A percentile compares a stretch with the other conserved stretches of the same genome.
Conservation (phyloP, 1,284 basidiomycete genomes). For the Ceratobasidium sp. region DNA sequence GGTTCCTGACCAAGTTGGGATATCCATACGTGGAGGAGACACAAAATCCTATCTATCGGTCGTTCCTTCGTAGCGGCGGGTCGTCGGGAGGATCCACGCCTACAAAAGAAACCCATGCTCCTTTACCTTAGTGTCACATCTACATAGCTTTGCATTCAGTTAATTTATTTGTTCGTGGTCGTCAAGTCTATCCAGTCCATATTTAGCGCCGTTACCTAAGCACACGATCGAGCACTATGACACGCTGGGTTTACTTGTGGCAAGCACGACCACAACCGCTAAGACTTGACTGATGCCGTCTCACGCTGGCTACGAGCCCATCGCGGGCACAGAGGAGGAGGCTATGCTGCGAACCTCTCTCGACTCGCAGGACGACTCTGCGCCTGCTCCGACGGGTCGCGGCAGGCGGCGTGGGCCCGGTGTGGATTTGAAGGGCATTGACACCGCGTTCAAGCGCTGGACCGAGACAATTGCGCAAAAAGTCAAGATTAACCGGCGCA, state of each 20-base stretch:
- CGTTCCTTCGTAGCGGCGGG: slow-evolving; percentile 66
- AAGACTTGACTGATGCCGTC: slow-evolving; percentile 27
- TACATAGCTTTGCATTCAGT: slow-evolving; percentile 28
- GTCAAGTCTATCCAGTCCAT: slow-evolving; percentile 12
- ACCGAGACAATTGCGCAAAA: slow-evolving; percentile 86
- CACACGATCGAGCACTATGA: slow-evolving; percentile 33
- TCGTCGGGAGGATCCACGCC: slow-evolving; percentile 35
- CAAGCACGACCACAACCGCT: slow-evolving; percentile 22
- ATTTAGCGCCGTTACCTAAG: slow-evolving; percentile 32
- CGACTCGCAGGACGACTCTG: slow-evolving; percentile 35
- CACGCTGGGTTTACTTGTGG: slow-evolving; percentile 26
- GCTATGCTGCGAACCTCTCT: slow-evolving; percentile 20
- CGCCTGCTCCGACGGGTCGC: background rate
- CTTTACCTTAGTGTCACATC: slow-evolving; percentile 17
- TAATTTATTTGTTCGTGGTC: slow-evolving; percentile 23
- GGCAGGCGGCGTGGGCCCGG: slow-evolving; percentile 22
- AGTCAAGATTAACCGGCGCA: slow-evolving; percentile 73
- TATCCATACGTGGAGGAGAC: slow-evolving; percentile 96
- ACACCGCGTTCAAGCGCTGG: slow-evolving; percentile 87
- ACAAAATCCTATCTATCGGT: slow-evolving; percentile 85
- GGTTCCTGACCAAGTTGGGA: slow-evolving; percentile 81
- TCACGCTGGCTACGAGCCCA: slow-evolving; percentile 42
- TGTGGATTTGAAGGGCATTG: slow-evolving; percentile 58
- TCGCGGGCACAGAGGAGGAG: slow-evolving; percentile 35
- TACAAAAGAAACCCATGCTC: background rate